Evolutionary conservation across 2,329 filamentous ascomycete species (phyloP).

Genomic region (Talaromyces amestolkiae): DNA sequence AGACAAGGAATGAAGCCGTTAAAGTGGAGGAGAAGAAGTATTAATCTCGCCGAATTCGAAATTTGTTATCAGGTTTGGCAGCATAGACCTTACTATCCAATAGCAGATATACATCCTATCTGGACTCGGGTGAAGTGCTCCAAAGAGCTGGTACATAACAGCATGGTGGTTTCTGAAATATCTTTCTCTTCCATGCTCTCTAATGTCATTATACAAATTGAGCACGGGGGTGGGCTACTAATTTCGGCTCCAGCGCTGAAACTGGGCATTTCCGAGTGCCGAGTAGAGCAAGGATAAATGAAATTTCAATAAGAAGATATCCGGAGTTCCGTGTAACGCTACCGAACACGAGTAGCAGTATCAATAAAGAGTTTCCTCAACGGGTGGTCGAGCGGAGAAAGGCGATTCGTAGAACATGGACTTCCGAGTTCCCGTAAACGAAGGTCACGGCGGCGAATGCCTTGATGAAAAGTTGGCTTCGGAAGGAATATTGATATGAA

Average conservation of each 20-base stretch:
- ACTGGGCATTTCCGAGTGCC: background rate
- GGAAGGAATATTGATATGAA: background rate
- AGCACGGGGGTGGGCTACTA: slow-evolving; percentile 1
- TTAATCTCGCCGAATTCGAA: slow-evolving; percentile 1
- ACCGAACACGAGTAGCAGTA: background rate
- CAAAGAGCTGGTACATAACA: background rate
- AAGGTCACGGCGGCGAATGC: slow-evolving; percentile 1
- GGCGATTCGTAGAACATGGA: slow-evolving; percentile 1
- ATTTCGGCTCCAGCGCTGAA: background rate
- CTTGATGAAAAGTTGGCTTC: slow-evolving; percentile 5
- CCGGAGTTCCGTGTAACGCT: background rate
- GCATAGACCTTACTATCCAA: background rate
- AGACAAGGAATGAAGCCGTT: background rate
- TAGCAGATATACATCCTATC: slow-evolving; percentile 1
- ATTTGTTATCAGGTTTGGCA: background rate
- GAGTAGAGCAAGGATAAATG: background rate
- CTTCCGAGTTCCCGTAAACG: background rate
- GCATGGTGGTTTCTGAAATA: background rate
- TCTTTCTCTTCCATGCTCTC: background rate
- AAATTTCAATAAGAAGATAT: background rate
- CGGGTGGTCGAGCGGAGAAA: background rate
- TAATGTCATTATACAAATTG: slow-evolving; percentile 1
- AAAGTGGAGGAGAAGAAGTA: background rate
- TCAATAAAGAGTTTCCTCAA: slow-evolving; percentile 1
- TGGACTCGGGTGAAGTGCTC: background rate